phyloP scores from a whole-genome alignment of 2,329 filamentous ascomycete genomes.

The Chaetomiaceae sp. region DNA sequence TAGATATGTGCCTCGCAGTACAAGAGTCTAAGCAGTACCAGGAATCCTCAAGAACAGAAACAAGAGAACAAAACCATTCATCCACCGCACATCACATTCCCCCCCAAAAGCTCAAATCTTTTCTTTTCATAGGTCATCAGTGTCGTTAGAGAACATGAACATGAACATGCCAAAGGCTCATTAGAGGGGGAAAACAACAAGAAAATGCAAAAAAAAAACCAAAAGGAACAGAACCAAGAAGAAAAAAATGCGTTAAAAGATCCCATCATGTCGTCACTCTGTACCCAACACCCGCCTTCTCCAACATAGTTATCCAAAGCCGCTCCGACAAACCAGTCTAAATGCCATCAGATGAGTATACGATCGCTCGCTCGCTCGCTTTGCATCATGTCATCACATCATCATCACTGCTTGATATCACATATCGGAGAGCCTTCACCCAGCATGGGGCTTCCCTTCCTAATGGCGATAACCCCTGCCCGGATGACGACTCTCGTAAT shows the following conservation, averaged over 20 bases:
- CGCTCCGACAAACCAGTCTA: conserved; percentile 3
- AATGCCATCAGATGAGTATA: neutral
- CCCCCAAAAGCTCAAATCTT: neutral
- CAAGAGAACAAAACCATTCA: neutral
- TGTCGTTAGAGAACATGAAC: conserved; percentile 14
- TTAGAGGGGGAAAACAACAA: neutral
- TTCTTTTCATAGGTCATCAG: conserved; percentile 13
- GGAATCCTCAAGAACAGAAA: neutral
- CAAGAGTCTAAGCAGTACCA: neutral
- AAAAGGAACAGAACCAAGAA: neutral
- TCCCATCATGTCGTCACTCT: conserved; percentile 9
- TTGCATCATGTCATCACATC: conserved; percentile 3
- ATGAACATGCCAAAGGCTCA: conserved; percentile 10
- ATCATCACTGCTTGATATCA: neutral
- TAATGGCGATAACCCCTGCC: conserved; percentile 26
- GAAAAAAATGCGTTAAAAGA: conserved; percentile 2
- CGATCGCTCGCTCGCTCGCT: neutral
- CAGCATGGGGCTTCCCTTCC: neutral
- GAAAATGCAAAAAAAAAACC: neutral
- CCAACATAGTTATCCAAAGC: neutral
- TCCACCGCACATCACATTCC: neutral
- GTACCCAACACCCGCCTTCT: neutral
- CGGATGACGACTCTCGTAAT: conserved; percentile 47
- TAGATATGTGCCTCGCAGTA: conserved; percentile 5
- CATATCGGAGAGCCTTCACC: too few relatives aligned